Base-by-base conservation (phyloP, 148 eudicot species). In the Rhododendron molle region DNA sequence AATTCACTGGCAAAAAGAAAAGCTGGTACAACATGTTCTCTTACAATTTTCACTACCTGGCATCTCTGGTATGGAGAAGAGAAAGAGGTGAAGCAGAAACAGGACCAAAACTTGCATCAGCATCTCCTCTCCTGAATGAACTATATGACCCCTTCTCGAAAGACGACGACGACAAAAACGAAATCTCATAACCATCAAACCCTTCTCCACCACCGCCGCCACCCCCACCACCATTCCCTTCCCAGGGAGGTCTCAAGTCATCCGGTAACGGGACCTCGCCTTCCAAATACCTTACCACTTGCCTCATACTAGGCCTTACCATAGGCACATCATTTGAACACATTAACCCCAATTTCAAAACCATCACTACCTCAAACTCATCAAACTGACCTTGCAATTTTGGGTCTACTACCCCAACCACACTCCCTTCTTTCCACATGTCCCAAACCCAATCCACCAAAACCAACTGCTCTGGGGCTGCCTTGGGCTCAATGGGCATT, bases 301-400 rank as follows among this genome's bases (percentile, higher is more conserved):
- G 89, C 83, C 89, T 86, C 89, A 90, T 90, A 12, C 82, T 85
- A 12, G 93, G 92, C 76, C 93, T 88, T 56, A 26, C 87, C 43
- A 72, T 36, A 28, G 90, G 81, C 50, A 4, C 49, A 10, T 76
- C 73, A 60, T 85, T 44, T 58, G 91, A 91, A 81, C 93, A 91
- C 50, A 90, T 65, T 40, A 90, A 62, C 46, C 93, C 93, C 74
- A 88, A 83, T 76, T 85, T 91, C 84, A 91, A 71, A 60, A 90
- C 90, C 87, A 87, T n/a, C 73, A 23, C 85, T n/a, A 82, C 84
- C 81, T 90, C 89, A 52, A 43, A 47, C 78, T 28, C 83, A 47
- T 50, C 85, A 83, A 83, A 90, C n/a, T 56, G 52, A 28, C 87
- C 91, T 54, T 38, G 78, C 81, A 91, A 43, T 46, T 72, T 90